Conservation (phyloP, 2,329 filamentous ascomycete species). For the Colletotrichum sp. region DNA sequence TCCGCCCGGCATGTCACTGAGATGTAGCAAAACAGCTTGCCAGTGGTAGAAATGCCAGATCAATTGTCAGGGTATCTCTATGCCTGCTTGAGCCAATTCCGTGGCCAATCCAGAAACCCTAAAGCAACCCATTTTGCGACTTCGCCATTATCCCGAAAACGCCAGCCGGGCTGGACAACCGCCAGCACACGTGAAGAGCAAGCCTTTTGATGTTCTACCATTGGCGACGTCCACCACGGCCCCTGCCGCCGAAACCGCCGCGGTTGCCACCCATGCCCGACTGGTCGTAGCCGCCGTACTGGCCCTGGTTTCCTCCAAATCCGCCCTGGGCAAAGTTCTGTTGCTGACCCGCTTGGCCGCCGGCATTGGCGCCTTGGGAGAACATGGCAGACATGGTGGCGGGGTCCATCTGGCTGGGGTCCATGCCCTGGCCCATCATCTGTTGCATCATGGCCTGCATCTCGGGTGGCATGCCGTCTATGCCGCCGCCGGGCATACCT, state of each 20-base stretch:
- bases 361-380: conserved; percentile 44
- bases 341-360: conserved; percentile 52
- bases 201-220: not conserved
- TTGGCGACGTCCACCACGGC: conserved; percentile 32
- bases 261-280: conserved; percentile 47
- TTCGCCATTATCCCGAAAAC: conserved; percentile 6
- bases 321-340: conserved; percentile 57
- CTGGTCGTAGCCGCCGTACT: conserved; percentile 54
- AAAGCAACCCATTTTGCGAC: conserved; percentile 7
- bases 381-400: conserved; percentile 64
- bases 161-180: conserved; percentile 2
- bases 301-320: conserved; percentile 57
- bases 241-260: conserved; percentile 29
- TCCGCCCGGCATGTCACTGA: not conserved
- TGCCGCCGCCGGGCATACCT: conserved; percentile 54
- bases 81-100: conserved; percentile 13
- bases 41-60: conserved; percentile 13
- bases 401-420: conserved; percentile 70
- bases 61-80: conserved; percentile 21
- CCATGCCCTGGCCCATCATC: conserved; percentile 70
- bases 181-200: not conserved
- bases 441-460: conserved; percentile 75
- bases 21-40: not conserved
- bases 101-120: conserved; percentile 5
- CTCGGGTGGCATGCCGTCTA: conserved; percentile 68